phyloP scores from a whole-genome alignment of 2,329 filamentous ascomycete species.

The Penicillium concentricum region DNA sequence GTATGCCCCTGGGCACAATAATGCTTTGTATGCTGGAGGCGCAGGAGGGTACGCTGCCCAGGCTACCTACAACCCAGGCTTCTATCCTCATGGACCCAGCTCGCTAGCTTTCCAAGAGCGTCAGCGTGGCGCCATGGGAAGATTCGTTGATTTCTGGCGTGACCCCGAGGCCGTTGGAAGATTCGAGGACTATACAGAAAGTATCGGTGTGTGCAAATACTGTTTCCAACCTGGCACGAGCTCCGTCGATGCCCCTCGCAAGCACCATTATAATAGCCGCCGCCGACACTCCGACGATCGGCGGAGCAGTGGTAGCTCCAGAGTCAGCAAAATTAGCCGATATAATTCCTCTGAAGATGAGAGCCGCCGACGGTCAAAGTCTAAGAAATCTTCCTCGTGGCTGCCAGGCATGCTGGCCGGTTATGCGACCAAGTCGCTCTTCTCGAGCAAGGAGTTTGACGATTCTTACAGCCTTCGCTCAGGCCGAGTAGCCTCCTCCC shows the following conservation, averaged over 20 bases:
- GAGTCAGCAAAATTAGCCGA: constrained; percentile 60
- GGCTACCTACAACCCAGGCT: constrained; percentile 33
- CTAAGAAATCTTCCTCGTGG: constrained; percentile 47
- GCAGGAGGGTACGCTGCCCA: constrained; percentile 39
- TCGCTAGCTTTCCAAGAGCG: constrained; percentile 52
- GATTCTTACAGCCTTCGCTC: constrained; percentile 61
- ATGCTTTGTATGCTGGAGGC: constrained; percentile 44
- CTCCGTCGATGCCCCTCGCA: constrained; percentile 58
- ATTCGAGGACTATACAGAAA: constrained; percentile 67
- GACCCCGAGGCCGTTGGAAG: constrained; percentile 63
- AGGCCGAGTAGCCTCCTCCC: constrained; percentile 40
- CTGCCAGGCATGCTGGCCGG: constrained; percentile 56
- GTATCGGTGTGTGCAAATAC: constrained; percentile 63
- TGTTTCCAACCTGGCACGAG: constrained; percentile 63
- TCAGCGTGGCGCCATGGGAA: constrained; percentile 56
- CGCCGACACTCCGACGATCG: constrained; percentile 48
- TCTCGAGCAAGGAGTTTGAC: constrained; percentile 56
- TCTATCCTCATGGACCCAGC: constrained; percentile 33
- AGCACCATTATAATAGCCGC: constrained; percentile 54
- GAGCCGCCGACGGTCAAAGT: constrained; percentile 45
- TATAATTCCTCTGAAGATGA: constrained; percentile 57
- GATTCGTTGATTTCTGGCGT: constrained; percentile 61
- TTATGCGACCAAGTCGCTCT: constrained; percentile 56
- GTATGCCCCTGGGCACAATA: constrained; percentile 29
- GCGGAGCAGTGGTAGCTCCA: constrained; percentile 37